phyloP scores from a whole-genome alignment of 2,329 filamentous ascomycete genomes.

The Xylariaceae sp. region DNA sequence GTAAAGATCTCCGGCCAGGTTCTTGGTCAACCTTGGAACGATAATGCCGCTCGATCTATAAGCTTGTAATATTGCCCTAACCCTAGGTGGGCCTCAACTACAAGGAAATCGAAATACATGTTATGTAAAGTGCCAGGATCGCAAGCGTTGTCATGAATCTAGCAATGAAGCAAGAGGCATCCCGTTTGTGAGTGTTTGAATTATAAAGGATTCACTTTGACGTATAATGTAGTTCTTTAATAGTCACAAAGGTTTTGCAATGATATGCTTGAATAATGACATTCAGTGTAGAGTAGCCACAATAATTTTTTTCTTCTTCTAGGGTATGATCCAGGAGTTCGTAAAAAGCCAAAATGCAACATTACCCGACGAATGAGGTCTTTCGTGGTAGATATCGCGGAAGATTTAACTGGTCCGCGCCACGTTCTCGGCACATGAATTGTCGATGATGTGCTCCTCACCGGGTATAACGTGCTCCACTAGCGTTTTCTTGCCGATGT shows the following conservation, averaged over 20 bases:
- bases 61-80: neutral
- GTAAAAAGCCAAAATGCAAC: neutral
- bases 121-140: no score
- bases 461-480: neutral
- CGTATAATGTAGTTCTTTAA: no score
- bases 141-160: neutral
- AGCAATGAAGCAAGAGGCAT: no score
- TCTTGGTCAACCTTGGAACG: neutral
- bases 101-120: neutral
- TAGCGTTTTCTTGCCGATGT: neutral
- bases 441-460: neutral
- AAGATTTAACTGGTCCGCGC: neutral
- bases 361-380: neutral
- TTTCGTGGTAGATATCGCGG: neutral
- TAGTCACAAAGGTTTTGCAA: no score
- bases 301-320: no score
- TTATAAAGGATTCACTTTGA: no score
- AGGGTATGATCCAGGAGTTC: neutral
- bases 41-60: neutral
- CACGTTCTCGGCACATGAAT: neutral
- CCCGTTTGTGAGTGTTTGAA: no score
- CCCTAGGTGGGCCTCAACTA: neutral
- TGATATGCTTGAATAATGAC: neutral
- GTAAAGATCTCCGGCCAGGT: neutral
- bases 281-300: neutral